Conservation (phyloP, 2,329 filamentous ascomycete genomes). For the Talaromyces verruculosus region DNA sequence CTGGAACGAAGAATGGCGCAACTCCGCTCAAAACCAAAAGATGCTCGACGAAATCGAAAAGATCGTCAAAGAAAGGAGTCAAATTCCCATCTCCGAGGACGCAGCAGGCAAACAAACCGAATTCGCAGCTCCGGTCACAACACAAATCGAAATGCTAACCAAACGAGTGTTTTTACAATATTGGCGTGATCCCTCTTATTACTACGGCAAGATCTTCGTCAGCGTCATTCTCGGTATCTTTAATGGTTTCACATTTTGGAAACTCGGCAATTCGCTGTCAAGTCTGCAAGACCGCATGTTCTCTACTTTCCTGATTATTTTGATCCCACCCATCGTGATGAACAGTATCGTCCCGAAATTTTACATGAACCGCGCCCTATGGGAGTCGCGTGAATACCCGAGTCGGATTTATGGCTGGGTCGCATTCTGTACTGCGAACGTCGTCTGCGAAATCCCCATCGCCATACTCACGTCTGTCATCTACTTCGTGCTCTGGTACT, state of each 20-base stretch:
- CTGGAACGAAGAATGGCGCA: constrained; percentile 74
- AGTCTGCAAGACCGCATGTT: constrained; percentile 80
- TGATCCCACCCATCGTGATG: constrained; percentile 69
- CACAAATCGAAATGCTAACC: constrained; percentile 66
- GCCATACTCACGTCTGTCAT: constrained; percentile 64
- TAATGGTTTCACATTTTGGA: constrained; percentile 77
- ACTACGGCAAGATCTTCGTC: constrained; percentile 74
- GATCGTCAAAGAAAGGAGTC: constrained; percentile 60
- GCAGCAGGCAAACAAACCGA: constrained; percentile 44
- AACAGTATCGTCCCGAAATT: constrained; percentile 77
- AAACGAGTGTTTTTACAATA: constrained; percentile 70
- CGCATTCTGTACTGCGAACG: constrained; percentile 71
- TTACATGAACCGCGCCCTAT: constrained; percentile 69
- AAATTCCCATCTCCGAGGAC: constrained; percentile 43
- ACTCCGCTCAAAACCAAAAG: constrained; percentile 60
- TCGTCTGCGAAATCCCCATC: constrained; percentile 70
- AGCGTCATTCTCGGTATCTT: constrained; percentile 71
- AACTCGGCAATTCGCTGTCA: constrained; percentile 62
- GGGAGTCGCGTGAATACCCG: constrained; percentile 71
- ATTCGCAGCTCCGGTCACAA: constrained; percentile 64
- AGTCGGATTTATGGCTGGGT: constrained; percentile 75
- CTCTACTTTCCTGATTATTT: constrained; percentile 64
- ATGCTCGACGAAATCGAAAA: constrained; percentile 65
- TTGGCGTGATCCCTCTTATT: constrained; percentile 73
- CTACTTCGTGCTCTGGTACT: constrained; percentile 78